Evolutionary conservation across 1,139 yeast species (phyloP), one percentile per base, ranked within the genome.

Genomic region (Suhomyces atakaporum): DNA sequence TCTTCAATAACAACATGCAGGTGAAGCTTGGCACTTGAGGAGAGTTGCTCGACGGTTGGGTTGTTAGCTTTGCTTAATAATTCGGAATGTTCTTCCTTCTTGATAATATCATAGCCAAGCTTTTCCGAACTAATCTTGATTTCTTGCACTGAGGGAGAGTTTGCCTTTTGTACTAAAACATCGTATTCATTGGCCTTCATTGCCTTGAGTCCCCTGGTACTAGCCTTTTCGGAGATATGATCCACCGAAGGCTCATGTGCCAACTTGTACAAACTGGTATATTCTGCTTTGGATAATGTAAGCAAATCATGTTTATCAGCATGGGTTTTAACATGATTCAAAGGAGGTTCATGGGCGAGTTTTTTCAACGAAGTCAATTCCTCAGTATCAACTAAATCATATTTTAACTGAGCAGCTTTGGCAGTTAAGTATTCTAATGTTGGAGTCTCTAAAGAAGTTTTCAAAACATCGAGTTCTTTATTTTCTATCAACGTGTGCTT

Each of bases 231-330:
- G 2, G 33, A 27, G 24, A 58, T 25, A 15, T 49, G 46, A 10
- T 51, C 54, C 5, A 40, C 18, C 1, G 51, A 41, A 7, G 60
- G 58, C 24, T 66, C 69, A 40, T 65, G 53, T 0, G 74, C 72
- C 10, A 49, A 37, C 29, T 59, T 60, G 42, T 56, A 66, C 31
- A 70, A 53, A 7, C 53, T 51, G n/a, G 72, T 58, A 40, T 65
- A 69, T 38, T 69, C 74, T 3, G 45, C 33, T 38, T 58, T 56
- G 3, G 61, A 43, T 37, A 70, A 50, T 0, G 73, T 63, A 2
- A 66, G 59, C 38, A 68, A 57, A n/a, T 61, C 58, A 35, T 56
- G 59, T 21, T 43, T 57, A 30, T 66, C 70, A 2, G 74, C 73
- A 13, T 60, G 63, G 9, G 49, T 44, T 38, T 66, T 63, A 5